phyloP scores from a whole-genome alignment of 768 basidiomycete genomes.

The Hericium rajendrae region DNA sequence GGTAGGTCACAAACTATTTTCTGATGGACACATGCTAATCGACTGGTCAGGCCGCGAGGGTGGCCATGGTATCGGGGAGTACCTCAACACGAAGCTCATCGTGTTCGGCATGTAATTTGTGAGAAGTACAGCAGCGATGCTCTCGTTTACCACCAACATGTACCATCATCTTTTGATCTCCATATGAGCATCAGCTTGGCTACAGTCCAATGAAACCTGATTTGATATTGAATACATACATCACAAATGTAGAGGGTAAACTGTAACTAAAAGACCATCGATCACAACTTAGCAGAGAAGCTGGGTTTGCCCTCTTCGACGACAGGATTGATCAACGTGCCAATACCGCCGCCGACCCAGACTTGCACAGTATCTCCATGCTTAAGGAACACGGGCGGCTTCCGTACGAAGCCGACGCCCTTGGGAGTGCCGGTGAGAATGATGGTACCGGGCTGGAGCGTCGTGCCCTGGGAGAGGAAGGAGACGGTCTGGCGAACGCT shows the following conservation, averaged over 20 bases:
- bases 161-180: no score
- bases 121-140: neutral
- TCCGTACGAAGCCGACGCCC: conserved; percentile 72
- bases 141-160: no score
- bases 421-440: conserved; percentile 80
- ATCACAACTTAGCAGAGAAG: conserved; percentile 31
- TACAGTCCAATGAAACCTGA: neutral
- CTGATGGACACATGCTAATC: conserved; percentile 5
- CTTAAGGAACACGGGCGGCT: conserved; percentile 61
- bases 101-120: conserved; percentile 51
- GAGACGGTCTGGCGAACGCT: conserved; percentile 66
- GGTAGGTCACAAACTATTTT: conserved; percentile 23
- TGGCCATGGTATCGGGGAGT: conserved; percentile 84
- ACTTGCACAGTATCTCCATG: conserved; percentile 63
- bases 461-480: conserved; percentile 78
- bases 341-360: conserved; percentile 65
- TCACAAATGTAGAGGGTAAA: neutral
- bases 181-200: no score
- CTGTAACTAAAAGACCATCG: neutral
- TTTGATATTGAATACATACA: neutral
- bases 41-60: conserved; percentile 62
- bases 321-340: conserved; percentile 72
- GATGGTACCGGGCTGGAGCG: conserved; percentile 69
- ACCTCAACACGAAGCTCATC: conserved; percentile 73
- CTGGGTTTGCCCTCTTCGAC: conserved; percentile 45